Conservation (phyloP, 1,284 basidiomycete genomes). For the Cutaneotrichosporon dermatis region DNA sequence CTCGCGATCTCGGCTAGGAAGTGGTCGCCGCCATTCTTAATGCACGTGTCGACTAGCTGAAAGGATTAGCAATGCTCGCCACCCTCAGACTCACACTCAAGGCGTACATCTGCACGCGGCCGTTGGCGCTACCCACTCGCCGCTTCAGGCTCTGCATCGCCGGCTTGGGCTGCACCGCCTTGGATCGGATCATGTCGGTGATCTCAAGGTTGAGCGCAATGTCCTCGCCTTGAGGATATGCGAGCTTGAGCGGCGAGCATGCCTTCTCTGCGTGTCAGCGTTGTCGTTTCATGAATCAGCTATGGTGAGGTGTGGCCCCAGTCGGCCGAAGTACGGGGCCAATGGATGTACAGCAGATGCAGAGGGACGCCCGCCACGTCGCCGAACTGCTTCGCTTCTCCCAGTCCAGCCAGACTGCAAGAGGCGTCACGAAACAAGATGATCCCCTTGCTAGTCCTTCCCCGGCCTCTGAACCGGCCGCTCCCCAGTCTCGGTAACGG, state of each 20-base stretch:
- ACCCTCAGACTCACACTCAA: slow-evolving; percentile 61
- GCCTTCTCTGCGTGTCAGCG: slow-evolving; percentile 42
- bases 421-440: no score
- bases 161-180: slow-evolving; percentile 76
- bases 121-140: slow-evolving; percentile 88
- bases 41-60: slow-evolving; percentile 83
- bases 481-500: no score
- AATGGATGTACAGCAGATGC: no score
- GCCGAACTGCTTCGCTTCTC: no score
- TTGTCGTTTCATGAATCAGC: no score
- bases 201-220: slow-evolving; percentile 93
- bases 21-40: slow-evolving; percentile 96
- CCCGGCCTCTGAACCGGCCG: no score
- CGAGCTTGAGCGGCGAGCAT: slow-evolving; percentile 48
- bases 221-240: slow-evolving; percentile 62
- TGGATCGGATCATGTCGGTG: slow-evolving; percentile 92
- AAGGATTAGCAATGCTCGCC: no score
- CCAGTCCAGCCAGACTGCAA: no score
- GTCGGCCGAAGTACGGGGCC: no score
- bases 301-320: no score
- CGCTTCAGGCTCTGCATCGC: slow-evolving; percentile 86
- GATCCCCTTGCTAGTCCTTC: no score
- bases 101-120: slow-evolving; percentile 86
- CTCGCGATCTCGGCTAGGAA: slow-evolving; percentile 81
- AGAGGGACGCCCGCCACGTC: no score